These are phyloP conservation scores for Dothiorella sarmentorum DNA, from an alignment of 2,329 filamentous ascomycete species.

Conservation along the genomic window DNA sequence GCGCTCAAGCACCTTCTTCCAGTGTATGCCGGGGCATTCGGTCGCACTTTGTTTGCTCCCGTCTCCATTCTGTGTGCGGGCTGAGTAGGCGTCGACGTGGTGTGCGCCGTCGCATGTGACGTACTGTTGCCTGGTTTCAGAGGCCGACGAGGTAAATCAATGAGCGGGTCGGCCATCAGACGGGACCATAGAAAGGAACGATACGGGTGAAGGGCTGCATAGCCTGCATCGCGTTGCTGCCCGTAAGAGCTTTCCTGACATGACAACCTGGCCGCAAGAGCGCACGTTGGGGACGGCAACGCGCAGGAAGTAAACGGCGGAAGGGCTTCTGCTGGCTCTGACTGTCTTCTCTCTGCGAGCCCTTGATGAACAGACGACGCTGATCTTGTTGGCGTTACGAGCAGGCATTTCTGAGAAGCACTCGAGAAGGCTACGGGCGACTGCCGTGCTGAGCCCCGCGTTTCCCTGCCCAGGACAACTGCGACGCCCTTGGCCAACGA, in stretches of 20 bases:
- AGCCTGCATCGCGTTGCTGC: not conserved
- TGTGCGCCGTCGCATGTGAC: not conserved
- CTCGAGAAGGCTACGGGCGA: not conserved
- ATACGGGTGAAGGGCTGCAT: not conserved
- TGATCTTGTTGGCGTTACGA: not conserved
- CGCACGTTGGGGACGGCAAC: not conserved
- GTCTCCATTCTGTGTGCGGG: not conserved
- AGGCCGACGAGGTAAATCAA: not conserved
- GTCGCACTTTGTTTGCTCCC: not conserved
- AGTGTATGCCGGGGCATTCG: not conserved
- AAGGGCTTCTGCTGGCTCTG: not conserved
- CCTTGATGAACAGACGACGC: not conserved
- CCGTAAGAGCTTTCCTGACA: conserved; percentile 14
- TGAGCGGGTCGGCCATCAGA: conserved; percentile 10
- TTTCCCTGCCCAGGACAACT: not conserved
- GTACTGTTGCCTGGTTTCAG: not conserved
- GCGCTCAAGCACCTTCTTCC: not conserved
- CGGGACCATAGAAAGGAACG: conserved; percentile 3
- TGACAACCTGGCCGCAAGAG: not conserved
- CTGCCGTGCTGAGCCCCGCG: not conserved
- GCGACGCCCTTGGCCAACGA: not conserved
- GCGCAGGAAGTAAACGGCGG: not conserved
- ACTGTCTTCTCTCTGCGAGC: not conserved
- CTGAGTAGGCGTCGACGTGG: not conserved
- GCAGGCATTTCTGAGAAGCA: not conserved